These are phyloP conservation scores for Wickerhamomyces xylosicus DNA, from an alignment of 805 yeast species.

Conservation along the genomic window DNA sequence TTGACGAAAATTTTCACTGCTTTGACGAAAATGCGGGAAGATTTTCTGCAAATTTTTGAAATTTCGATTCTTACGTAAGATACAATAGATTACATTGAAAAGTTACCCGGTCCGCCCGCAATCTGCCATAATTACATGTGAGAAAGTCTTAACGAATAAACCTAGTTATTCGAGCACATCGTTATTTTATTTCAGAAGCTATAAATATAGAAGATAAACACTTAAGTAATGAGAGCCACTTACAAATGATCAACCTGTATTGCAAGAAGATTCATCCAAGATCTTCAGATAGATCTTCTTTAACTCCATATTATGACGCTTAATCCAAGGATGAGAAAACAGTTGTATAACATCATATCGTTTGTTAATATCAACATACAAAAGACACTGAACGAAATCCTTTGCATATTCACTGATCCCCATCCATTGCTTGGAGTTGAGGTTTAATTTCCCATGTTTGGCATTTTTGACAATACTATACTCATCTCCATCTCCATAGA, in stretches of 20 bases:
- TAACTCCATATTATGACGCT: slow-evolving; percentile 26
- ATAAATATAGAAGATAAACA: no score
- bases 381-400: slow-evolving; percentile 30
- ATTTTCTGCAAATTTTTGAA: no score
- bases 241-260: no score
- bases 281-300: slow-evolving; percentile 25
- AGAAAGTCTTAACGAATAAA: no score
- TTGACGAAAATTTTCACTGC: no score
- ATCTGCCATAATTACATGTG: no score
- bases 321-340: slow-evolving; percentile 39
- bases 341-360: slow-evolving; percentile 30
- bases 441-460: slow-evolving; percentile 28
- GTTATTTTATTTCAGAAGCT: no score
- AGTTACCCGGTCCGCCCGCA: no score
- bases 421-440: slow-evolving; percentile 32
- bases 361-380: slow-evolving; percentile 26
- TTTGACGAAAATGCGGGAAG: neutral
- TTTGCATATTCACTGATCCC: slow-evolving; percentile 31
- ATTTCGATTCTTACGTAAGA: no score
- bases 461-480: slow-evolving; percentile 31
- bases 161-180: no score
- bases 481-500: slow-evolving; percentile 37
- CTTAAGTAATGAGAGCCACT: no score
- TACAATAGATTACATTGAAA: no score
- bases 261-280: neutral